Evolutionary conservation across 2,329 filamentous ascomycete species (phyloP).

Genomic region (Talaromyces sp.): DNA sequence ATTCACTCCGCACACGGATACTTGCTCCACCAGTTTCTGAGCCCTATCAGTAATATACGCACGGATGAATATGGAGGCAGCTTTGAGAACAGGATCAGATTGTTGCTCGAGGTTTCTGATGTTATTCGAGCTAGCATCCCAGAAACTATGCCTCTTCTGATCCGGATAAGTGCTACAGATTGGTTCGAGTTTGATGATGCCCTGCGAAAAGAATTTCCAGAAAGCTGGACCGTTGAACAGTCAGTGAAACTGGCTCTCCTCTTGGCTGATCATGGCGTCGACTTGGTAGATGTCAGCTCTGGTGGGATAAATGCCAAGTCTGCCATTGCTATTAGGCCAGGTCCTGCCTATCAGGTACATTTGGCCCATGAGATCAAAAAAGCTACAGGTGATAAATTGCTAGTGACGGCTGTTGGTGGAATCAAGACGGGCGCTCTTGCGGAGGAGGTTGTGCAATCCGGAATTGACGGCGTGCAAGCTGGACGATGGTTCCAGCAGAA

Average conservation of each 20-base stretch:
- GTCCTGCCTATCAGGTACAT: conserved; percentile 29
- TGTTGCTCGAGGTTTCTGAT: conserved; percentile 7
- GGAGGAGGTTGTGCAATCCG: conserved; percentile 51
- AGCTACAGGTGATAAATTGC: conserved; percentile 15
- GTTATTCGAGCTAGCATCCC: conserved; percentile 51
- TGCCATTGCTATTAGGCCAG: conserved; percentile 17
- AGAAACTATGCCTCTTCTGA: conserved; percentile 57
- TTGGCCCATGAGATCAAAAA: conserved; percentile 27
- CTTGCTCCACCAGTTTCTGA: conserved; percentile 53
- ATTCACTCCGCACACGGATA: conserved; percentile 53
- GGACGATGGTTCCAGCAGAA: conserved; percentile 63
- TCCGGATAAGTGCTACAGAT: conserved; percentile 65
- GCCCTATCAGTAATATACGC: conserved; percentile 49
- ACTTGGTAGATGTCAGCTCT: conserved; percentile 10
- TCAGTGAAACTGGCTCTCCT: conserved; percentile 5
- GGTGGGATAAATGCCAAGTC: conserved; percentile 5
- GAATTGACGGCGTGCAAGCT: conserved; percentile 54
- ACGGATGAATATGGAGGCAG: conserved; percentile 55
- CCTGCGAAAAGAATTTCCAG: conserved; percentile 16
- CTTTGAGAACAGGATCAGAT: conserved; percentile 40
- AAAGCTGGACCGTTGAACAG: conserved; percentile 22
- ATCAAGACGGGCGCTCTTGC: conserved; percentile 38
- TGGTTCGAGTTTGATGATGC: conserved; percentile 55
- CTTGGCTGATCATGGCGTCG: conserved; percentile 13
- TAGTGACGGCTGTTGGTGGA: conserved; percentile 22